Conservation (phyloP, 805 yeast genomes). For the Babjeviella inositovora region DNA sequence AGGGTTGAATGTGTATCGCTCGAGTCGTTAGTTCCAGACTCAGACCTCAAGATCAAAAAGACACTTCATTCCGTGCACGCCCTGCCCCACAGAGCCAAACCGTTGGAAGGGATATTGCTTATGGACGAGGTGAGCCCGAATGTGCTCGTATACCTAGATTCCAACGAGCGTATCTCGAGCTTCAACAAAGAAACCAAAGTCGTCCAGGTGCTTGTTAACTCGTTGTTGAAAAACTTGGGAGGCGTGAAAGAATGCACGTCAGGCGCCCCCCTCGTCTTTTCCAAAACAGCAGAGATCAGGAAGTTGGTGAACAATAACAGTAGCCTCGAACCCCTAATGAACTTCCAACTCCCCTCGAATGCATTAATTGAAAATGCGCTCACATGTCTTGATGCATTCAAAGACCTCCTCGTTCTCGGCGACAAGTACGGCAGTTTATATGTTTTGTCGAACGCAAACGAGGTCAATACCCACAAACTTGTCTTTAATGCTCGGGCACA, state of each 20-base stretch:
- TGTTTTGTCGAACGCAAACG: conserved; percentile 9
- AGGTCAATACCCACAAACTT: conserved; percentile 4
- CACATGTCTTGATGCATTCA: conserved; percentile 19
- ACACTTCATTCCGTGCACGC: no score
- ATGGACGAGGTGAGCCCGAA: no score
- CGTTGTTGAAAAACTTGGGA: conserved; percentile 1
- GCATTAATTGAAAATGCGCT: conserved; percentile 21
- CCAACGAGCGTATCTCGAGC: no score
- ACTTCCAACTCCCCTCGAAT: conserved; percentile 9
- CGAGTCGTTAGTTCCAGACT: no score
- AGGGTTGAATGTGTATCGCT: no score
- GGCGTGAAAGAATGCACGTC: background rate
- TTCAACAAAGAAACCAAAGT: no score
- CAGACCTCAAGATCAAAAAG: no score
- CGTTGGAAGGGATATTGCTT: no score
- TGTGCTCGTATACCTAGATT: no score
- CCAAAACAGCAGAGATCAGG: conserved; percentile 8
- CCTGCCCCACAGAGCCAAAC: no score
- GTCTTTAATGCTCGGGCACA: conserved; percentile 24
- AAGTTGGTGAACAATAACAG: conserved; percentile 1
- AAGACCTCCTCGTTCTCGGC: conserved; percentile 18
- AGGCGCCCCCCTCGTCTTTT: conserved; percentile 4
- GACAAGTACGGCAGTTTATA: conserved; percentile 29
- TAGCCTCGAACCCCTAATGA: background rate
- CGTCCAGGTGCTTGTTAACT: no score